Percentiles rank a stretch among this genome's conserved stretches.
phyloP scores from a whole-genome alignment of 768 basidiomycete genomes.

The Xerocomus spinulosus region DNA sequence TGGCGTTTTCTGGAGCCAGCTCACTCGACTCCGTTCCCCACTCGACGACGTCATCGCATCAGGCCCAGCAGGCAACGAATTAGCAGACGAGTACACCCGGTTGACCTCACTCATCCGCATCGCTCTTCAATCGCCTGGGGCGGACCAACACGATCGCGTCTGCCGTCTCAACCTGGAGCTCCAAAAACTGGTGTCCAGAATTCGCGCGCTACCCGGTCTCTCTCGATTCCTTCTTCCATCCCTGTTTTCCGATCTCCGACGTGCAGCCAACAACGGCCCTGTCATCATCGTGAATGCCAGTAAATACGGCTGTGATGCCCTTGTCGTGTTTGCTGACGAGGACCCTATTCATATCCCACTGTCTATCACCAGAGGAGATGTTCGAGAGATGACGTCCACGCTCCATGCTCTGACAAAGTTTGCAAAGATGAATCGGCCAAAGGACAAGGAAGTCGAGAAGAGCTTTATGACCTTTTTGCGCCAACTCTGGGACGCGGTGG shows the following conservation, averaged over 20 bases:
- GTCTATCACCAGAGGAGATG: not conserved
- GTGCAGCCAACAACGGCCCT: not conserved
- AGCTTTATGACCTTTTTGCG: not conserved
- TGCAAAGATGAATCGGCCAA: not conserved
- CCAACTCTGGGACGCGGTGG: not conserved
- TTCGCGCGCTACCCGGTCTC: not conserved
- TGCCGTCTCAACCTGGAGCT: not conserved
- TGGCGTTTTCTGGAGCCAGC: not conserved
- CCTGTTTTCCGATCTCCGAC: not conserved
- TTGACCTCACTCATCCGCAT: not conserved
- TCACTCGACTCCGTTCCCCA: not conserved
- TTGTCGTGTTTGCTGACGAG: not conserved
- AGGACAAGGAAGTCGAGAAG: too few species aligned
- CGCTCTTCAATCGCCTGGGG: not conserved
- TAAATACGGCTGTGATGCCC: too few species aligned
- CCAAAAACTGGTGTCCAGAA: not conserved
- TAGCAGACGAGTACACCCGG: not conserved
- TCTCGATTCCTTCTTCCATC: not conserved
- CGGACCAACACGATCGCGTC: not conserved
- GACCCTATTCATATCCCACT: not conserved
- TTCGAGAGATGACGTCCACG: not conserved
- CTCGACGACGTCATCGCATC: not conserved
- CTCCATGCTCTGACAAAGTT: not conserved
- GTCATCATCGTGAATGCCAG: too few species aligned
- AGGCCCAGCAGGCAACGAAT: not conserved